Percentiles rank a stretch among this genome's conserved stretches.
These are phyloP conservation scores for Lactifluus pinguis DNA, from an alignment of 768 basidiomycete genomes.

Conservation along the genomic window DNA sequence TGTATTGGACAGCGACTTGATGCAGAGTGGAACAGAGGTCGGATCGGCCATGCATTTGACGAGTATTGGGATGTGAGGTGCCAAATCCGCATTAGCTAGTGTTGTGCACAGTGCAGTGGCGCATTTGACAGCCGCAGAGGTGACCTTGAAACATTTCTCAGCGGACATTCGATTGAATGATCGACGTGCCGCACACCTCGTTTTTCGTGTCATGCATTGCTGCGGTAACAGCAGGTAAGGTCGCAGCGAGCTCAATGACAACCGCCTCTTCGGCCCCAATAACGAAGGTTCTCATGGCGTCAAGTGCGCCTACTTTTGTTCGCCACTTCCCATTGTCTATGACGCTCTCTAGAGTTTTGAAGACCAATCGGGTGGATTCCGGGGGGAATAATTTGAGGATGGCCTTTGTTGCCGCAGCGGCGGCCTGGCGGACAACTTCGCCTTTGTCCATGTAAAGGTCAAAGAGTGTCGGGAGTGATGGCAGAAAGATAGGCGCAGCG, in stretches of 20 bases:
- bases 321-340: conserved; percentile 88
- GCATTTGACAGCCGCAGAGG: conserved; percentile 78
- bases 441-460: conserved; percentile 92
- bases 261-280: conserved; percentile 61
- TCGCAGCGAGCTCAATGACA: conserved; percentile 70
- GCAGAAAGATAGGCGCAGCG: conserved; percentile 63
- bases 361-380: conserved; percentile 64
- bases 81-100: conserved; percentile 87
- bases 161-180: conserved; percentile 3
- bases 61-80: conserved; percentile 78
- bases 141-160: conserved; percentile 45
- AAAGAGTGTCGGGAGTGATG: conserved; percentile 67
- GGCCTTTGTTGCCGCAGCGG: conserved; percentile 70
- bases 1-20: conserved; percentile 90
- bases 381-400: conserved; percentile 80
- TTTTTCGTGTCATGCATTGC: conserved; percentile 96
- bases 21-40: conserved; percentile 78
- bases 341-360: conserved; percentile 60
- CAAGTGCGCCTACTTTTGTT: conserved; percentile 87
- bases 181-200: conserved; percentile 48
- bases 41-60: conserved; percentile 95
- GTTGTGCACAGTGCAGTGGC: conserved; percentile 84
- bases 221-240: conserved; percentile 78
- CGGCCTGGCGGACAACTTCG: conserved; percentile 78
- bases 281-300: conserved; percentile 72